Percentiles rank a stretch among this genome's conserved stretches.
Evolutionary conservation across 345 rosid species (phyloP).

Genomic region (Eucalyptus albens): DNA sequence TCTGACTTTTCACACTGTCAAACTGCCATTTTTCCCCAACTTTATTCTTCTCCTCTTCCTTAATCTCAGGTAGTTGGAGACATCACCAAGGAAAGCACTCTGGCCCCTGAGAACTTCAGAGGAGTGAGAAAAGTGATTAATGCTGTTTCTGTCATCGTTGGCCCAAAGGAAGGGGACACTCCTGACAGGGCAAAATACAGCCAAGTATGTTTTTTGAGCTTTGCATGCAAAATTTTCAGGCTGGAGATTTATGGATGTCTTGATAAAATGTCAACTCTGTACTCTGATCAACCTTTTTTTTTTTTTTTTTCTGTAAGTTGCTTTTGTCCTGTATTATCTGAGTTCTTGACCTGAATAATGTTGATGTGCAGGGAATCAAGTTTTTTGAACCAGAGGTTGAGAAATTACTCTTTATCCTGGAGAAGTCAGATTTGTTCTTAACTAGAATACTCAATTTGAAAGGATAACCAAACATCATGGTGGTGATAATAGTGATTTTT

Average conservation of each 20-base stretch:
- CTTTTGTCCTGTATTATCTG: not conserved
- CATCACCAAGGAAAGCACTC: conserved; percentile 57
- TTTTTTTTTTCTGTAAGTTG: not conserved
- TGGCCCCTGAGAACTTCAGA: conserved; percentile 58
- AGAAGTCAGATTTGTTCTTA: not conserved
- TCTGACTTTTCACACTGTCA: not conserved
- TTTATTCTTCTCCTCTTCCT: not conserved
- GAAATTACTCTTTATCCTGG: not conserved
- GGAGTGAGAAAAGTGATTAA: conserved; percentile 84
- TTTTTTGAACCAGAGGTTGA: conserved; percentile 98
- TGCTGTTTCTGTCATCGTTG: conserved; percentile 83
- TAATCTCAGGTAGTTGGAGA: conserved; percentile 64
- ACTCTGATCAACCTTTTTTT: no score
- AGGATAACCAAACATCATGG: not conserved
- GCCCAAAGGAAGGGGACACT: conserved; percentile 99
- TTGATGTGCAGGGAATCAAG: conserved; percentile 68
- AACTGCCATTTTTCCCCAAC: not conserved
- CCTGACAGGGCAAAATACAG: conserved; percentile 90
- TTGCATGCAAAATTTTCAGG: not conserved
- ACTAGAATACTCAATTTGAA: not conserved
- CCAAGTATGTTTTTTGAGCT: conserved; percentile 29
- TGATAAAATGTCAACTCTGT: not conserved
- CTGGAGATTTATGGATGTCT: not conserved
- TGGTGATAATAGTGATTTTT: not conserved
- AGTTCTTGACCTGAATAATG: conserved; percentile 5